Evolutionary conservation across 345 rosid genomes (phyloP).

Genomic region (Nasturtium officinale): DNA sequence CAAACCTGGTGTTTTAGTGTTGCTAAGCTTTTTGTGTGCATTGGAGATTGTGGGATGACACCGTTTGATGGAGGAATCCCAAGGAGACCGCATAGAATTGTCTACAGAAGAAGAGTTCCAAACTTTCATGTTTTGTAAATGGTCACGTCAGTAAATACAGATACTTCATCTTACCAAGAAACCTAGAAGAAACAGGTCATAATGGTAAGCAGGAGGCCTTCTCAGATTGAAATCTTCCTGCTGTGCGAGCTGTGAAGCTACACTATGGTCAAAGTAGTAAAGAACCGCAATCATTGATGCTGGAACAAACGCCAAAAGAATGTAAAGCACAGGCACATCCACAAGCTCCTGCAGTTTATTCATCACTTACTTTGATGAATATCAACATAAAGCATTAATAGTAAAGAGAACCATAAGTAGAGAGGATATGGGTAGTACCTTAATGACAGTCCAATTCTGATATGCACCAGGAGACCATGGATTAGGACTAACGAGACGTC

Average conservation of each 20-base stretch:
- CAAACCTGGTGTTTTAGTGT: conserved; percentile 87
- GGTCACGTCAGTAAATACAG: neutral
- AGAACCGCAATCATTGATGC: conserved; percentile 98
- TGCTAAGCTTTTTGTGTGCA: conserved; percentile 97
- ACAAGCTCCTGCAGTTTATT: conserved; percentile 68
- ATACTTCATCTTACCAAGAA: conserved; percentile 63
- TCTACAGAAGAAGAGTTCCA: conserved; percentile 46
- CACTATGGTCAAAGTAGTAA: conserved; percentile 95
- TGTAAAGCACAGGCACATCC: conserved; percentile 76
- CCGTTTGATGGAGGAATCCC: conserved; percentile 99
- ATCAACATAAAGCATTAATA: conserved; percentile 12
- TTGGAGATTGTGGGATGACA: conserved; percentile 97
- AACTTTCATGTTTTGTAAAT: no score
- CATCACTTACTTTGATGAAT: neutral
- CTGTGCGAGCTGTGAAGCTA: conserved; percentile 96
- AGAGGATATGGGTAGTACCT: conserved; percentile 48
- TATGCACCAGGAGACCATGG: conserved; percentile 96
- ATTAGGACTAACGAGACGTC: conserved; percentile 95
- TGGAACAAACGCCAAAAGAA: conserved; percentile 85
- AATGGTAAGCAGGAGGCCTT: conserved; percentile 90
- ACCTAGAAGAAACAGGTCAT: conserved; percentile 86
- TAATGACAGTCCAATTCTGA: conserved; percentile 83
- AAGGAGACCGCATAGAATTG: conserved; percentile 82
- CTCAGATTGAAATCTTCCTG: conserved; percentile 93
- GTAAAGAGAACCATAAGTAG: conserved; percentile 1